A percentile compares a stretch with the other conserved stretches of the same genome.
phyloP scores from a whole-genome alignment of 1,139 yeast species.

The Blastobotrys elegans region DNA sequence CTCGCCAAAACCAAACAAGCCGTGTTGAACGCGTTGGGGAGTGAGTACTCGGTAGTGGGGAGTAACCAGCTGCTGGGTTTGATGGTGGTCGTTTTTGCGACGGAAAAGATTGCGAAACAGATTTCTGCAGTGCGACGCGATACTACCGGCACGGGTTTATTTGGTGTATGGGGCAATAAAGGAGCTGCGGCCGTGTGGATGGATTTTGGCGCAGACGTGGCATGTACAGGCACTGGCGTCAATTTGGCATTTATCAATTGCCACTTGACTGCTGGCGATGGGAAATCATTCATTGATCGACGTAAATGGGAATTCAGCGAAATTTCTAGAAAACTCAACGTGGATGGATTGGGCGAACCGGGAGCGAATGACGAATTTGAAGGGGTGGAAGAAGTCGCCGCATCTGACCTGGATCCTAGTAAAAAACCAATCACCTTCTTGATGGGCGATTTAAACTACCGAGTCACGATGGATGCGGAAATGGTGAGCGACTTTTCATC shows the following conservation, averaged over 20 bases:
- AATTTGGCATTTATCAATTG: slow-evolving; percentile 53
- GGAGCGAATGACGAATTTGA: slow-evolving; percentile 22
- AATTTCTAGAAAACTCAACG: slow-evolving; percentile 31
- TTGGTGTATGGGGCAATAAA: slow-evolving; percentile 56
- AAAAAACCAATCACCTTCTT: slow-evolving; percentile 39
- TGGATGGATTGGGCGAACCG: slow-evolving; percentile 22
- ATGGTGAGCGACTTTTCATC: slow-evolving; percentile 41
- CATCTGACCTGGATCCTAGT: slow-evolving; percentile 13
- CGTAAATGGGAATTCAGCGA: slow-evolving; percentile 44
- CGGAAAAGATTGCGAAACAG: slow-evolving; percentile 33
- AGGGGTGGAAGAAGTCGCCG: slow-evolving; percentile 7
- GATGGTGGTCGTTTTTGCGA: slow-evolving; percentile 41
- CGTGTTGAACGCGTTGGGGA: slow-evolving; percentile 30
- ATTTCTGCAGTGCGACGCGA: slow-evolving; percentile 37
- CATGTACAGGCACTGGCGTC: slow-evolving; percentile 34
- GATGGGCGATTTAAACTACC: slow-evolving; percentile 73
- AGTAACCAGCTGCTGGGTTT: slow-evolving; percentile 47
- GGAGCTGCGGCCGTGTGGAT: slow-evolving; percentile 46
- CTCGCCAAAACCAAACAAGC: slow-evolving; percentile 38
- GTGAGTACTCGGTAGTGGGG: slow-evolving; percentile 29
- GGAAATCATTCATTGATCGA: slow-evolving; percentile 40
- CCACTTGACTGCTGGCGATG: slow-evolving; percentile 71
- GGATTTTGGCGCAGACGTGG: slow-evolving; percentile 30
- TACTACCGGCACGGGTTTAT: slow-evolving; percentile 50
- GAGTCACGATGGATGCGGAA: slow-evolving; percentile 46